A percentile compares a stretch with the other conserved stretches of the same genome.
Evolutionary conservation across 2,329 filamentous ascomycete species (phyloP).

Genomic region (Gyromitra esculenta): DNA sequence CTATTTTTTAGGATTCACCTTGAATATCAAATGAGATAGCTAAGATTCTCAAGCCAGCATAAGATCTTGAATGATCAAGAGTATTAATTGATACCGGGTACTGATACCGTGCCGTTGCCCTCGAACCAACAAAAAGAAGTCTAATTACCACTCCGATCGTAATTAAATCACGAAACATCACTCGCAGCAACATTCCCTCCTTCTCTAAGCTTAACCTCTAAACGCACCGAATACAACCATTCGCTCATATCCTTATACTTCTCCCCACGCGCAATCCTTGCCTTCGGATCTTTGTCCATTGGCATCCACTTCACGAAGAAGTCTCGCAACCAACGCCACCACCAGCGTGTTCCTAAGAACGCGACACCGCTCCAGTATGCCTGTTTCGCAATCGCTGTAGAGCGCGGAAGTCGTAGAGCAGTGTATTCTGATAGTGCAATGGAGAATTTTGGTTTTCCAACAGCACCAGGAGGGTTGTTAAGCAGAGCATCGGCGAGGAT

Average conservation of each 20-base stretch:
- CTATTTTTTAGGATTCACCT: not conserved
- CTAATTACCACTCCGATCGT: no score
- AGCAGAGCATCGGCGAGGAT: conserved; percentile 48
- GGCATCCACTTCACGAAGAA: conserved; percentile 16
- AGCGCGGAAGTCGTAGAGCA: conserved; percentile 29
- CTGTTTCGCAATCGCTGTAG: conserved; percentile 39
- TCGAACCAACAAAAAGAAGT: no score
- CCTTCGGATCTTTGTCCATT: conserved; percentile 24
- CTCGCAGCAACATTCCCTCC: not conserved
- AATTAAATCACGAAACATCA: conserved; percentile 8
- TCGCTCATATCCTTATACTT: conserved; percentile 11
- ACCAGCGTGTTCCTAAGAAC: conserved; percentile 39
- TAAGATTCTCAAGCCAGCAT: not conserved
- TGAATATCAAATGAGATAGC: not conserved
- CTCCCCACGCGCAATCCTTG: conserved; percentile 20
- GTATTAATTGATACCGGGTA: no score
- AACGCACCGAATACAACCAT: conserved; percentile 35
- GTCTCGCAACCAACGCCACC: conserved; percentile 38
- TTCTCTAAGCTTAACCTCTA: conserved; percentile 30
- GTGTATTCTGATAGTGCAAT: conserved; percentile 32
- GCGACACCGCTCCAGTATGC: conserved; percentile 41
- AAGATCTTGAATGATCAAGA: not conserved
- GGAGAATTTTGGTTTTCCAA: conserved; percentile 9
- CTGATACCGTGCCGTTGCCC: no score
- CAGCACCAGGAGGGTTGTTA: conserved; percentile 17